These are phyloP conservation scores for Eremomyces bilateralis DNA, from an alignment of 495 filamentous ascomycete genomes.

Conservation along the genomic window DNA sequence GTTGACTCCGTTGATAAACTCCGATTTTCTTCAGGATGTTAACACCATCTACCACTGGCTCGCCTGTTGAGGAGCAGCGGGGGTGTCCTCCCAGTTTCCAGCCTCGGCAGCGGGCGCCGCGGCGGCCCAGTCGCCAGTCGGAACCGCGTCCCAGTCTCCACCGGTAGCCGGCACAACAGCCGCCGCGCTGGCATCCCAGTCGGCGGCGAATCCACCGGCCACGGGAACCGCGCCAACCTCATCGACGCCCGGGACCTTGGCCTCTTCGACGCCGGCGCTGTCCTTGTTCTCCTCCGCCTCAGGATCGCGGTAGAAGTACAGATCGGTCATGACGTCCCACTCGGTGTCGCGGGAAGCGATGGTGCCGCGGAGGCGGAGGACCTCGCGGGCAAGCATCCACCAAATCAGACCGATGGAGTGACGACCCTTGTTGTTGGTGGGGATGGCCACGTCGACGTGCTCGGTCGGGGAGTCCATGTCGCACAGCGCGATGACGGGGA, in stretches of 20 bases:
- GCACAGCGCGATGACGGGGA: constrained; percentile 95
- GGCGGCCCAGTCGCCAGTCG: constrained; percentile 52
- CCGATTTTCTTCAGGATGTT: background rate
- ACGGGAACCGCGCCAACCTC: constrained; percentile 63
- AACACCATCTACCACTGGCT: constrained; percentile 4
- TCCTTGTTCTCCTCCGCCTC: constrained; percentile 97
- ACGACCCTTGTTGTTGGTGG: constrained; percentile 99
- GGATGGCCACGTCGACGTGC: constrained; percentile 98
- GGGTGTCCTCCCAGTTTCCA: constrained; percentile 41
- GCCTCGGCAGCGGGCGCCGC: constrained; percentile 29
- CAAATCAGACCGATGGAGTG: constrained; percentile 95
- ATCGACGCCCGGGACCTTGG: constrained; percentile 51
- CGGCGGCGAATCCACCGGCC: constrained; percentile 56
- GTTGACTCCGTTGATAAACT: background rate
- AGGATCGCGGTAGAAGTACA: constrained; percentile 99
- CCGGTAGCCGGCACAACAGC: constrained; percentile 34
- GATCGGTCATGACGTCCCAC: constrained; percentile 98
- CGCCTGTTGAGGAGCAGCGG: constrained; percentile 19
- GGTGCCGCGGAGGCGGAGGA: constrained; percentile 92
- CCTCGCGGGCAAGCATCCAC: constrained; percentile 99
- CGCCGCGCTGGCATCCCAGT: constrained; percentile 52
- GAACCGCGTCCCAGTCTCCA: constrained; percentile 61
- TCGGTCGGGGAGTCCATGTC: constrained; percentile 99
- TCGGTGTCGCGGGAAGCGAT: constrained; percentile 81
- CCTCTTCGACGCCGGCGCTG: constrained; percentile 21